phyloP scores from a whole-genome alignment of 1,139 yeast species.

The Saccharomycopsis hybrid region DNA sequence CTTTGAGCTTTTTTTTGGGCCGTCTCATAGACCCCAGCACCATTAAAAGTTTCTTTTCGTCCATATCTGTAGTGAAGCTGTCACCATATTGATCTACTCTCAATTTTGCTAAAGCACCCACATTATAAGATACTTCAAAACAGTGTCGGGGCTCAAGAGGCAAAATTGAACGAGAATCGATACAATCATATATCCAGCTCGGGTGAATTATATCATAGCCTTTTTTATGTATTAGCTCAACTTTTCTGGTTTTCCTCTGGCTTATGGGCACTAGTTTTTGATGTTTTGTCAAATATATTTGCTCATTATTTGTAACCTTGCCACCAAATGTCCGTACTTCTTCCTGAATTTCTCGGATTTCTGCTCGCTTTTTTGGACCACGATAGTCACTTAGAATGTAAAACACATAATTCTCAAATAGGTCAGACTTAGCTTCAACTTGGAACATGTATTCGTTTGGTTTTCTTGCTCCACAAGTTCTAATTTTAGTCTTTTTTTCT shows the following conservation, averaged over 20 bases:
- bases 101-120: slow-evolving; percentile 24
- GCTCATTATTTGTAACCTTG: slow-evolving; percentile 27
- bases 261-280: slow-evolving; percentile 36
- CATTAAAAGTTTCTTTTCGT: slow-evolving; percentile 4
- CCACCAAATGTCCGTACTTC: slow-evolving; percentile 51
- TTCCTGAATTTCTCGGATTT: slow-evolving; percentile 33
- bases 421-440: slow-evolving; percentile 15
- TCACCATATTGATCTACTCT: slow-evolving; percentile 50
- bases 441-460: slow-evolving; percentile 15
- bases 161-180: slow-evolving; percentile 37
- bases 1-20: background rate
- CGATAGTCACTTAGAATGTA: slow-evolving; percentile 34
- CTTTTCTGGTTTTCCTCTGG: slow-evolving; percentile 43
- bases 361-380: slow-evolving; percentile 27
- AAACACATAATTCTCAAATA: slow-evolving; percentile 34
- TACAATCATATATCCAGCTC: slow-evolving; percentile 66
- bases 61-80: slow-evolving; percentile 34
- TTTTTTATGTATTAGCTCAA: slow-evolving; percentile 35
- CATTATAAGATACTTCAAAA: slow-evolving; percentile 31
- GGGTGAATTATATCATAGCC: slow-evolving; percentile 62
- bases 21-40: background rate
- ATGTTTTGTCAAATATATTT: slow-evolving; percentile 21
- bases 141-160: slow-evolving; percentile 58
- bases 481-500: slow-evolving; percentile 21
- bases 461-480: slow-evolving; percentile 21